Base-by-base conservation (phyloP, 2,329 filamentous ascomycete species). In the Helotiales sp. region DNA sequence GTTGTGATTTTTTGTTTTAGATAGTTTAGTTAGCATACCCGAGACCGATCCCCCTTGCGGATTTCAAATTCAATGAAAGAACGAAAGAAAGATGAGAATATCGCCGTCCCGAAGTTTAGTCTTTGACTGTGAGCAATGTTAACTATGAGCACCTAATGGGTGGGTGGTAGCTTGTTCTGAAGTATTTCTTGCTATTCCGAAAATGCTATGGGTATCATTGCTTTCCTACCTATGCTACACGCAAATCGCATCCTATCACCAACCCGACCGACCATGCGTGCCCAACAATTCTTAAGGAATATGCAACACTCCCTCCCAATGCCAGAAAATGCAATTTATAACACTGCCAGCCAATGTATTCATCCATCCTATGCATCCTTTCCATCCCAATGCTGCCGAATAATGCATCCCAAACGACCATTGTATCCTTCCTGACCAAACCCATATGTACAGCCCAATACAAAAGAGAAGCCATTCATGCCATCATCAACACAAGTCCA, bases 401-500 rank as follows among this genome's bases (percentile, higher is more conserved):
- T 15, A 50, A 60, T 55, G 28, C 34, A 40, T 58, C 34, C 66
- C 26, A 58, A n/a, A n/a, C n/a, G n/a, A n/a, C n/a, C n/a, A n/a
- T n/a, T n/a, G 10, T 30, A 30, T 24, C 15, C n/a, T 15, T 28
- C 62, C 24, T 13, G 15, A 52, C 43, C 37, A 52, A 63, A 28
- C 30, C 15, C 24, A 68, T 55, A 55, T 49, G 24, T 52, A 52
- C 62, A 40, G 65, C 20, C 50, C 28, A 22, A 62, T 37, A 40
- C 54, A 6, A 30, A 65, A n/a, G 30, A 52, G 15, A 37, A 45
- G 34, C 2, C 13, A 55, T 22, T 15, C 15, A 40, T 28, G 11
- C 6, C 40, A 20, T 45, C 3, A 58, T 67, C 62, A 68, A 60
- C 61, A 70, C 26, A 74, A 54, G 1, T 65, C 70, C 32, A 73